Evolutionary conservation across 1,139 yeast species (phyloP).

Genomic region (Candida tropicalis): DNA sequence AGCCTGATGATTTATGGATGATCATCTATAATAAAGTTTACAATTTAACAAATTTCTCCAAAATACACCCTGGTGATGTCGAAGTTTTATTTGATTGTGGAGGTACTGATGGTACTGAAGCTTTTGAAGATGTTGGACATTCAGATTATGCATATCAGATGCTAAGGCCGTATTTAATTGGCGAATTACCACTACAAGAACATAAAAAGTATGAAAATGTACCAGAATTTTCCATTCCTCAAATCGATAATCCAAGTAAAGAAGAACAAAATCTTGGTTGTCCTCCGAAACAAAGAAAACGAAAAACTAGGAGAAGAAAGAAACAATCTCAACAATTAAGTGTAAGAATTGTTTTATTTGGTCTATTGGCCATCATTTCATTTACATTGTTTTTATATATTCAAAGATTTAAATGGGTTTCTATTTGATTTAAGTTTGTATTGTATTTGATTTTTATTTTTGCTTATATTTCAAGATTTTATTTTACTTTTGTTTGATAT

Average conservation of each 20-base stretch:
- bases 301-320: constrained; percentile 1
- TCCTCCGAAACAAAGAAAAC: constrained; percentile 1
- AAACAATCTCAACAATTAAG: constrained; percentile 14
- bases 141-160: constrained; percentile 45
- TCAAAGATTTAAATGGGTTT: constrained; percentile 33
- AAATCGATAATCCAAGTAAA: constrained; percentile 1
- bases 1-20: constrained; percentile 64
- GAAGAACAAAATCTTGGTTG: constrained; percentile 5
- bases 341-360: constrained; percentile 22
- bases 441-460: constrained; percentile 2
- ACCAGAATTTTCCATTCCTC: not conserved
- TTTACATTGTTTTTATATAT: constrained; percentile 28
- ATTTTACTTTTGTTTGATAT: not conserved
- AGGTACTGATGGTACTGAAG: constrained; percentile 71
- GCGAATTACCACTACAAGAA: constrained; percentile 30
- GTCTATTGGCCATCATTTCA: constrained; percentile 28
- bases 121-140: constrained; percentile 57
- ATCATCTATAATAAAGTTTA: constrained; percentile 64
- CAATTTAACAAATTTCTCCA: constrained; percentile 52
- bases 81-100: constrained; percentile 70
- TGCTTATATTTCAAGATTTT: not conserved
- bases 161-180: constrained; percentile 42
- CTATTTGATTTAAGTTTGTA: constrained; percentile 2
- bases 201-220: constrained; percentile 13
- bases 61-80: constrained; percentile 69